phyloP scores from a whole-genome alignment of 768 basidiomycete species.

The Podaxis carcinomalis region DNA sequence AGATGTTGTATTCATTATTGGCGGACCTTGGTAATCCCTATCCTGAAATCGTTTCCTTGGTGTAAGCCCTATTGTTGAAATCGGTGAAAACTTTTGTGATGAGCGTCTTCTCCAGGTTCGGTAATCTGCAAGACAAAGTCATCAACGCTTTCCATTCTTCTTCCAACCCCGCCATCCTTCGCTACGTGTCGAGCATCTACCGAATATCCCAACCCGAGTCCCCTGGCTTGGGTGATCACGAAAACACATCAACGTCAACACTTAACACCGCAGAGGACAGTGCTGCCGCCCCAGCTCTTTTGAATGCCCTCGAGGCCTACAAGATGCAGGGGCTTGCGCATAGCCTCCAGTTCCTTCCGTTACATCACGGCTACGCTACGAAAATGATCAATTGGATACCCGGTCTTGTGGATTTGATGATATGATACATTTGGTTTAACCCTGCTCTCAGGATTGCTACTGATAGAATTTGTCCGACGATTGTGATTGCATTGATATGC shows the following conservation, averaged over 20 bases:
- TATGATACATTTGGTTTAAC: slow-evolving; percentile 15
- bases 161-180: slow-evolving; percentile 67
- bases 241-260: slow-evolving; percentile 54
- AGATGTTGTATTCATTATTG: slow-evolving; percentile 74
- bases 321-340: slow-evolving; percentile 74
- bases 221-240: slow-evolving; percentile 25
- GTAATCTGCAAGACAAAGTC: slow-evolving; percentile 70
- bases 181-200: slow-evolving; percentile 72
- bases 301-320: slow-evolving; percentile 62
- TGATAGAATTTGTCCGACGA: not conserved
- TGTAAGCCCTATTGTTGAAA: slow-evolving; percentile 44
- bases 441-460: not conserved
- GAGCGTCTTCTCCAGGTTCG: slow-evolving; percentile 49
- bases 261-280: slow-evolving; percentile 61
- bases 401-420: slow-evolving; percentile 33
- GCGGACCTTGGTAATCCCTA: slow-evolving; percentile 63
- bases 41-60: slow-evolving; percentile 69
- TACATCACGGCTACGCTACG: slow-evolving; percentile 48
- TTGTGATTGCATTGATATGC: not conserved
- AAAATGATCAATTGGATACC: slow-evolving; percentile 77
- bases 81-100: slow-evolving; percentile 11
- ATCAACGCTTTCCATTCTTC: slow-evolving; percentile 68
- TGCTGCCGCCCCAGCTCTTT: slow-evolving; percentile 45
- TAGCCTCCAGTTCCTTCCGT: slow-evolving; percentile 66
- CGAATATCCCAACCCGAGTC: slow-evolving; percentile 59